Conservation (phyloP, 2,329 filamentous ascomycete genomes). For the Penicillium sp. region DNA sequence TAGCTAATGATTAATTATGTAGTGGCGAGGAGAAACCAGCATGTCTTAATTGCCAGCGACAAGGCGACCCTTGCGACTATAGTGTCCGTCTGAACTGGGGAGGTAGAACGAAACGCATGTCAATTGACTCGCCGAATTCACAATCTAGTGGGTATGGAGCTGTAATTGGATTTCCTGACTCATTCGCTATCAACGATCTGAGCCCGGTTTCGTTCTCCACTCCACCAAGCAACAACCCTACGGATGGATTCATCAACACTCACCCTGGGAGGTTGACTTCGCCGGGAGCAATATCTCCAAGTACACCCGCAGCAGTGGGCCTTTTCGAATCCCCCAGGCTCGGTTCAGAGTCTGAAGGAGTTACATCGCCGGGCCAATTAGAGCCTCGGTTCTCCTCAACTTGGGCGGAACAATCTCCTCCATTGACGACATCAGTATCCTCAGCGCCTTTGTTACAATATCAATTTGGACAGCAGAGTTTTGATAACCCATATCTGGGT, state of each 20-base stretch:
- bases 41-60: constrained; percentile 70
- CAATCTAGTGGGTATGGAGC: constrained; percentile 25
- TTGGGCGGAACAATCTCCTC: constrained; percentile 22
- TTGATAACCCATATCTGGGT: constrained; percentile 20
- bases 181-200: constrained; percentile 7
- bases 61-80: constrained; percentile 74
- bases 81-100: constrained; percentile 80
- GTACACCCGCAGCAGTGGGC: constrained; percentile 7
- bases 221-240: constrained; percentile 7
- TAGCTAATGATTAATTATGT: constrained; percentile 12
- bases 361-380: constrained; percentile 10
- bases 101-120: constrained; percentile 61
- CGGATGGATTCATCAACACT: constrained; percentile 14
- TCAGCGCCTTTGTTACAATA: constrained; percentile 17
- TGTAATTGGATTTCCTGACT: constrained; percentile 15
- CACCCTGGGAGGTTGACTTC: constrained; percentile 13
- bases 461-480: constrained; percentile 12
- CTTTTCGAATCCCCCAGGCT: constrained; percentile 18
- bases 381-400: constrained; percentile 14
- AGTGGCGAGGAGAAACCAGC: constrained; percentile 70
- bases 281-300: constrained; percentile 13
- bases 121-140: constrained; percentile 33
- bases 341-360: constrained; percentile 4
- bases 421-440: constrained; percentile 9
- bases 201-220: constrained; percentile 10